phyloP scores from a whole-genome alignment of 2,329 filamentous ascomycete species.

The Exophiala calicioides region DNA sequence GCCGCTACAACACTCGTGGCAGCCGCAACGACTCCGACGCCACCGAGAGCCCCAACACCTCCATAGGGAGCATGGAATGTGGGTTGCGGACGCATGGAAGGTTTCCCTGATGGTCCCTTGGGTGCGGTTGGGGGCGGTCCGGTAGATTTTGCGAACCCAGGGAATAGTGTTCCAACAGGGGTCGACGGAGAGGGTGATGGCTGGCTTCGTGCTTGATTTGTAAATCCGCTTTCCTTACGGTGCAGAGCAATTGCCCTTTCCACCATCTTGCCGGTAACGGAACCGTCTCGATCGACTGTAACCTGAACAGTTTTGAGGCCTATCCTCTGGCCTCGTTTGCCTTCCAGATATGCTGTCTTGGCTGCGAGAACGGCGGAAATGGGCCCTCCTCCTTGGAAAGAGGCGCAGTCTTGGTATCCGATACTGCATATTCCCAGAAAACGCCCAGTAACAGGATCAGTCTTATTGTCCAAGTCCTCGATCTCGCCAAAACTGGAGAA shows the following conservation, averaged over 20 bases:
- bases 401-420: constrained; percentile 73
- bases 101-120: constrained; percentile 72
- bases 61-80: constrained; percentile 35
- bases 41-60: constrained; percentile 28
- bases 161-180: constrained; percentile 34
- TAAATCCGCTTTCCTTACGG: constrained; percentile 52
- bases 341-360: constrained; percentile 70
- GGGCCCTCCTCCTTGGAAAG: constrained; percentile 52
- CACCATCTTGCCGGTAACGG: constrained; percentile 76
- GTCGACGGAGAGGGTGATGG: constrained; percentile 25
- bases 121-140: constrained; percentile 81
- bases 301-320: constrained; percentile 77
- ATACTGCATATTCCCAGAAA: constrained; percentile 93
- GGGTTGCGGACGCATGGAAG: constrained; percentile 38
- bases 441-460: constrained; percentile 90
- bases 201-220: constrained; percentile 33
- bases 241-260: constrained; percentile 71
- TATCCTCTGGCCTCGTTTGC: constrained; percentile 76
- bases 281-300: constrained; percentile 84
- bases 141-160: constrained; percentile 49
- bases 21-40: too few relatives aligned
- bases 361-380: constrained; percentile 77
- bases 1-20: too few relatives aligned
- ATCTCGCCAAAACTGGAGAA: constrained; percentile 86
- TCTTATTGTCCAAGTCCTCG: constrained; percentile 86